Evolutionary conservation across 2,329 filamentous ascomycete species (phyloP), one percentile per base, ranked within the genome.

Genomic region (Colletotrichum phormii): DNA sequence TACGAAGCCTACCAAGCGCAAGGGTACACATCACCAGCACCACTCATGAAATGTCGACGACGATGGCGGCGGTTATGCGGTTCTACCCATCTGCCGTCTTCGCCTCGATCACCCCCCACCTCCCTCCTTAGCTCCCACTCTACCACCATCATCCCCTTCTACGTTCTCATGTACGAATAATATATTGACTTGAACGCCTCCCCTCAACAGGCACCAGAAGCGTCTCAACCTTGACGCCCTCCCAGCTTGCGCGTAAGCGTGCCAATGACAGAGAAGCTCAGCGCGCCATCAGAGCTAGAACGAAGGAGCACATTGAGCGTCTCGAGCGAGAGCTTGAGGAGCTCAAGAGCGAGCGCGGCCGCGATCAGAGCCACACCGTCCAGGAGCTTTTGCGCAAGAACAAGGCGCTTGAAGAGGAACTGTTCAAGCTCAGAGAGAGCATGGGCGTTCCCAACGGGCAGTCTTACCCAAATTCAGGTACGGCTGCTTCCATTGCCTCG

Each of bases 261-360:
- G 94, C 94, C 78, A 98, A 98, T 84, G 95, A 98, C 81, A 90
- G 95, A 74, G 94, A 97, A 82, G 95, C 95, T 54, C 95, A 98
- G 84, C 90, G 95, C 62, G 94, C 94, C 54, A 97, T 97, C 75
- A 89, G 95, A 62, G 94, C 95, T 81, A 89, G 95, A 77, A 97
- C 95, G 51, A 96, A 95, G 84, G 90, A 93, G 79, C 93, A 95
- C 81, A 97, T 97, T 78, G 94, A 97, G 79, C 86, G 86, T 26
- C 86, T 97, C 63, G 94, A 97, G 84, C 87, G 87, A 75, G 90
- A 93, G 77, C 92, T 97, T 73, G 89, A 91, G 67, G 93, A 96
- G 75, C 88, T 97, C 75, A 86, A 87, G 74, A 85, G 83, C 79
- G 82, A 82, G 69, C 84, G 87, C 62, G 83, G 80, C 78, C 83